A percentile compares a stretch with the other conserved stretches of the same genome.
Conservation (phyloP, 192 early-diverging fungal species). For the Anaeromyces robustus region DNA sequence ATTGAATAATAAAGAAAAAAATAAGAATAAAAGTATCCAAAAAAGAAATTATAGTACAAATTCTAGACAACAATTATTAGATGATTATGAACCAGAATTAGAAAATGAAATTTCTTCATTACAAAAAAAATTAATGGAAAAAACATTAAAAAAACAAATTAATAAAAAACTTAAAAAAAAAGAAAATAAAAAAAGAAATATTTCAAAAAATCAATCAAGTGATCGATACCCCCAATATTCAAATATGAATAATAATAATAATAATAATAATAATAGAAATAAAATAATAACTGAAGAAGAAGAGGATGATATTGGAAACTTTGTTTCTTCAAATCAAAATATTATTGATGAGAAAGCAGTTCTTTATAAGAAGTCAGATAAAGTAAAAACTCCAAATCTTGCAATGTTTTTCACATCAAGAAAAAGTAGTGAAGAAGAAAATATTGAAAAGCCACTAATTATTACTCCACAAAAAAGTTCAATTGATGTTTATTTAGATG, state of each 20-base stretch:
- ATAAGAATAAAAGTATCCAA: not conserved
- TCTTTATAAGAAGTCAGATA: not conserved
- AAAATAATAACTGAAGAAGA: too few relatives aligned
- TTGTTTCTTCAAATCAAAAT: not conserved
- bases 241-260: too few relatives aligned
- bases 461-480: not conserved
- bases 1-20: not conserved
- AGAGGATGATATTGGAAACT: too few relatives aligned
- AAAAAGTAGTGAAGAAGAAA: not conserved
- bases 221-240: not conserved
- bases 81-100: not conserved
- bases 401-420: not conserved
- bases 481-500: not conserved
- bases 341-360: not conserved
- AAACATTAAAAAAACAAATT: not conserved
- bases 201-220: not conserved
- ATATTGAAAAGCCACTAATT: not conserved
- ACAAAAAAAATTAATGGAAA: not conserved
- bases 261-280: too few relatives aligned
- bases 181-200: not conserved
- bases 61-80: not conserved
- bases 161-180: not conserved
- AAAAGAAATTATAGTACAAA: not conserved
- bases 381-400: not conserved
- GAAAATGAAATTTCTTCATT: not conserved